Evolutionary conservation across 805 yeast species (phyloP).

Genomic region (Wickerhamiella hasegawae): DNA sequence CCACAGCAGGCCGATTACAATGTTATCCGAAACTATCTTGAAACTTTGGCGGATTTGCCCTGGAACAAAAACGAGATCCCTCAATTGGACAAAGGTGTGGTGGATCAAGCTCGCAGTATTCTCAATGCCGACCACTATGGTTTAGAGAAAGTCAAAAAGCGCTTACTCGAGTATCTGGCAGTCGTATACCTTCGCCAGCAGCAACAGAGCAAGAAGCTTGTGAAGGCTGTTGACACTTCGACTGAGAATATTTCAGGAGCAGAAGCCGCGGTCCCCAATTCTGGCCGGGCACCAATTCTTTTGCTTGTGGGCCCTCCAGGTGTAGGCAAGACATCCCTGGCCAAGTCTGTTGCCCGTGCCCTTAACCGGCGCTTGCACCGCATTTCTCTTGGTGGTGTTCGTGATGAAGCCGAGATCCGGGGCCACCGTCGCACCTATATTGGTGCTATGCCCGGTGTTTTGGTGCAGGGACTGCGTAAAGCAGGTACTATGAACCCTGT

Average conservation of each 20-base stretch:
- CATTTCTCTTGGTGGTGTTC: slow-evolving; percentile 72
- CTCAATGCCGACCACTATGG: slow-evolving; percentile 72
- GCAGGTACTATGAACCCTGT: slow-evolving; percentile 71
- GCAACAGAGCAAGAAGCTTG: neutral
- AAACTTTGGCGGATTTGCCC: slow-evolving; percentile 25
- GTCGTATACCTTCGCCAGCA: slow-evolving; percentile 42
- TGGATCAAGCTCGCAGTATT: slow-evolving; percentile 35
- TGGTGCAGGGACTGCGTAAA: slow-evolving; percentile 61
- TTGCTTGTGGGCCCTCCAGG: slow-evolving; percentile 88
- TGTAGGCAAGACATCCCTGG: slow-evolving; percentile 79
- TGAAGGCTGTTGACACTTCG: neutral
- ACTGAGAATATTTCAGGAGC: neutral
- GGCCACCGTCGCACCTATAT: slow-evolving; percentile 87
- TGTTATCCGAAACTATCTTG: slow-evolving; percentile 27
- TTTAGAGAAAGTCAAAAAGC: slow-evolving; percentile 50
- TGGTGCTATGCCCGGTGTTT: slow-evolving; percentile 81
- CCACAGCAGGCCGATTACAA: slow-evolving; percentile 28
- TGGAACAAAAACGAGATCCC: slow-evolving; percentile 19
- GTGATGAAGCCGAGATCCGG: slow-evolving; percentile 77
- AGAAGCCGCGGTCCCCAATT: slow-evolving; percentile 1
- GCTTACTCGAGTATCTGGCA: slow-evolving; percentile 66
- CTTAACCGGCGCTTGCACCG: slow-evolving; percentile 63
- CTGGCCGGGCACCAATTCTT: slow-evolving; percentile 47
- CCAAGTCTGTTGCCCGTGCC: slow-evolving; percentile 63
- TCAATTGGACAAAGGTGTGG: slow-evolving; percentile 21